These are phyloP conservation scores for Musa balbisiana DNA, from an alignment of 202 grass and related monocot species.

Conservation along the genomic window DNA sequence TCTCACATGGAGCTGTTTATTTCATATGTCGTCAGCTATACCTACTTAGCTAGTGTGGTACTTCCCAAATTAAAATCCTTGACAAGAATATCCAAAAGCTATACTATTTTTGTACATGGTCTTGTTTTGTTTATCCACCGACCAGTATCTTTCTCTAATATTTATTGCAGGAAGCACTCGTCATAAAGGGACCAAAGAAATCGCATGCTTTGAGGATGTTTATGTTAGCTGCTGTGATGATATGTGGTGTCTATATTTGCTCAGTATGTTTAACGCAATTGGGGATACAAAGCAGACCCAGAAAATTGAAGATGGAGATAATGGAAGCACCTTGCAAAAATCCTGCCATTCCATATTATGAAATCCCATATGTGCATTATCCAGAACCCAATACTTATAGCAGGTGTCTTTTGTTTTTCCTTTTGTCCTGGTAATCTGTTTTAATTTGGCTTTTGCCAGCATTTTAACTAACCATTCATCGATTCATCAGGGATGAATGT, in stretches of 20 bases:
- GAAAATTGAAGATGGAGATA: constrained; percentile 56
- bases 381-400: constrained; percentile 54
- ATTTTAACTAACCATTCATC: constrained; percentile 27
- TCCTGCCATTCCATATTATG: constrained; percentile 27
- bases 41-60: neutral
- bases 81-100: no score
- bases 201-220: constrained; percentile 56
- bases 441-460: neutral
- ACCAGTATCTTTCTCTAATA: neutral
- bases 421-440: neutral
- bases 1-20: neutral
- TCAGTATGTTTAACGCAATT: constrained; percentile 69
- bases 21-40: neutral
- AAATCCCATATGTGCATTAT: constrained; percentile 59
- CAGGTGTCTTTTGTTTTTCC: constrained; percentile 30
- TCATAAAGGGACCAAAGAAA: constrained; percentile 65
- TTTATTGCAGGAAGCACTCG: constrained; percentile 40
- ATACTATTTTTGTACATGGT: no score
- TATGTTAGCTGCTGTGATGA: constrained; percentile 49
- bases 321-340: constrained; percentile 40
- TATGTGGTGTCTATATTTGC: constrained; percentile 73
- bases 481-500: constrained; percentile 59
- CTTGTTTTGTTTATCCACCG: neutral
- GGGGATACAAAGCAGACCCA: constrained; percentile 43
- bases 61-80: no score